Base-by-base conservation (phyloP, 768 basidiomycete genomes). In the Tricholoma flavovirens region DNA sequence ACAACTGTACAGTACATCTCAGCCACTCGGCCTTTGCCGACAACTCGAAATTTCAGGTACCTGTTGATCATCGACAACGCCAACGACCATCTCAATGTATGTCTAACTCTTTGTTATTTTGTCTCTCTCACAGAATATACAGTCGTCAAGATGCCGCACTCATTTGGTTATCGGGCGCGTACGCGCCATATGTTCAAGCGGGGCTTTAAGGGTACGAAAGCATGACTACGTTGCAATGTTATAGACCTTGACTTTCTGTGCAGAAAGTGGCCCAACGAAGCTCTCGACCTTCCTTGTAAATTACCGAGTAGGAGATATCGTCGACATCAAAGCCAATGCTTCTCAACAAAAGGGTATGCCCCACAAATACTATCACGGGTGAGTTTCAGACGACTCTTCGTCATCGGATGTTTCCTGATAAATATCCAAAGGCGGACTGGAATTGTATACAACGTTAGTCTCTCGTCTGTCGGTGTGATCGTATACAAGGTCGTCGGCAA, bases 171-270 rank as follows among this genome's bases (percentile, higher is more conserved):
- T 82, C 88, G 96, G 73, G 96, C 96, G 90, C 94, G 96, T 67
- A 98, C 96, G 87, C 94, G 96, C 87, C 81, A 95, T 80, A 97
- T 98, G 95, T 98, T 99, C 90, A 94, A 91, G 86, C 83, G 90
- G 80, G 89, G 87, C 69, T 98, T 98, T 88, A 96, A 96, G 84
- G 86, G 94, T 95, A 74, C 67, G 82, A 72, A 49, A 36, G 64
- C 54, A 48, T 52, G 32, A 24, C 2, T 45, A 17, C 24, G 15
- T 8, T 22, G 32, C 26, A 53, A 53, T 42, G 40, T 62, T 46
- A 57, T 60, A 38, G 53, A 53, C 53, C 57, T n/a, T 60, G 55
- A 43, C 12, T 57, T 43, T 10, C 19, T 49, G 49, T 59, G 36
- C 65, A 96, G 91, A 95, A 68, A 88, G 93, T 71, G 97, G 97